phyloP scores from a whole-genome alignment of 148 eudicot genomes.

The Rhododendron mucronatum region DNA sequence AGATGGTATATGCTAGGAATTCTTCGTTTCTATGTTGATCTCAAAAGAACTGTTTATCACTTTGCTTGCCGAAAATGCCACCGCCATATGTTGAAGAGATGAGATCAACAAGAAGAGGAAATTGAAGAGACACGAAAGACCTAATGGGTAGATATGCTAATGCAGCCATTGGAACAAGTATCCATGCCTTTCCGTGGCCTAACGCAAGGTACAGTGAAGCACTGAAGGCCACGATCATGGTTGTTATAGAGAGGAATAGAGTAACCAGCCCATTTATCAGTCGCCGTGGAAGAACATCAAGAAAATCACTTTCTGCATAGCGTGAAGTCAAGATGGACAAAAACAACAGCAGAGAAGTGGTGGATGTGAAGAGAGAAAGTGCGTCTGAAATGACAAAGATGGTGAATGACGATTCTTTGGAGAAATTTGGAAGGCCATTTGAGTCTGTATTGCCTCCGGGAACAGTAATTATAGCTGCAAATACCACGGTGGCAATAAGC shows the following conservation, averaged over 20 bases:
- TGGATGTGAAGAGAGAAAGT: neutral
- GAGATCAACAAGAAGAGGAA: no score
- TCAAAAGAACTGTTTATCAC: no score
- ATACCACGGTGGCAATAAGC: neutral
- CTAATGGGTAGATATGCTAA: no score
- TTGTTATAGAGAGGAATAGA: neutral
- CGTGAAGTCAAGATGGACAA: neutral
- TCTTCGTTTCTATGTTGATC: no score
- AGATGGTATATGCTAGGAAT: no score
- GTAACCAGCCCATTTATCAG: neutral
- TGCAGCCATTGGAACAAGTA: no score
- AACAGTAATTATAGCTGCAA: neutral
- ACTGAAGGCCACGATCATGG: neutral
- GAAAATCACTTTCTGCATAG: neutral
- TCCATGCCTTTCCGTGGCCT: neutral
- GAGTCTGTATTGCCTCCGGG: neutral
- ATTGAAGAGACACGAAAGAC: no score
- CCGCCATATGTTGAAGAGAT: no score
- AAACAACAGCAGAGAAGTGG: neutral
- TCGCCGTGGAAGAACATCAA: neutral
- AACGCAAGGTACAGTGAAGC: neutral
- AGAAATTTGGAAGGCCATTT: neutral
- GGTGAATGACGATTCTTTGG: neutral
- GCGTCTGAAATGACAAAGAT: neutral
- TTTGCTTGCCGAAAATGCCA: no score